Percentiles rank a stretch among this genome's conserved stretches.
Evolutionary conservation across 2,329 filamentous ascomycete genomes (phyloP).

Genomic region (Venturia oleaginea): DNA sequence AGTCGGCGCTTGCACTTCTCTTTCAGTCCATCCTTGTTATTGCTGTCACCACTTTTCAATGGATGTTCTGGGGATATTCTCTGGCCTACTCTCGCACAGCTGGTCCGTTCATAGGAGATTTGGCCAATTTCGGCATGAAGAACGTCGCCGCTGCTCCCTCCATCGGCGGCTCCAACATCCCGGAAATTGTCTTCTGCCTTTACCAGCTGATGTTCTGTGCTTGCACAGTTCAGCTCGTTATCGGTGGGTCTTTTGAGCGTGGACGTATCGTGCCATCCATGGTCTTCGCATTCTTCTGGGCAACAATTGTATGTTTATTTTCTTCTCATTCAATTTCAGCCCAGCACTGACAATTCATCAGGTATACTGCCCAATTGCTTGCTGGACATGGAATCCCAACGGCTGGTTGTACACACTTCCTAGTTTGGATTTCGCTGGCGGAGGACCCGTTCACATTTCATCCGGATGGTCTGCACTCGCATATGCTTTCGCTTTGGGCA

Average conservation of each 20-base stretch:
- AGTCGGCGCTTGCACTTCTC: constrained; percentile 52
- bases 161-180: constrained; percentile 46
- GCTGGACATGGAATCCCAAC: constrained; percentile 59
- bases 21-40: constrained; percentile 54
- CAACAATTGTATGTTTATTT: constrained; percentile 43
- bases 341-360: background rate
- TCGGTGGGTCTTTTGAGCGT: constrained; percentile 54
- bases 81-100: constrained; percentile 53
- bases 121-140: constrained; percentile 53
- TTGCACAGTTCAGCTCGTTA: constrained; percentile 54
- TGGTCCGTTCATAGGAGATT: constrained; percentile 53
- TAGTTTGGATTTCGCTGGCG: constrained; percentile 52
- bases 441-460: constrained; percentile 56
- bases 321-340: background rate
- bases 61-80: constrained; percentile 41
- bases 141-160: constrained; percentile 53
- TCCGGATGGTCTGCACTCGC: constrained; percentile 55
- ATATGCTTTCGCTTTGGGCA: constrained; percentile 55
- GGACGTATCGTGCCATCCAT: constrained; percentile 56
- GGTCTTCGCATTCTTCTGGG: constrained; percentile 55
- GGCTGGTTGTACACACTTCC: constrained; percentile 56
- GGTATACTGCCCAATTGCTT: constrained; percentile 50
- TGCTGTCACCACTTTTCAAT: constrained; percentile 30
- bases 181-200: constrained; percentile 57
- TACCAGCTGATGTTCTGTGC: constrained; percentile 58